A percentile compares a stretch with the other conserved stretches of the same genome.
Conservation (phyloP, 2,329 filamentous ascomycete species). For the Fusarium sp. region DNA sequence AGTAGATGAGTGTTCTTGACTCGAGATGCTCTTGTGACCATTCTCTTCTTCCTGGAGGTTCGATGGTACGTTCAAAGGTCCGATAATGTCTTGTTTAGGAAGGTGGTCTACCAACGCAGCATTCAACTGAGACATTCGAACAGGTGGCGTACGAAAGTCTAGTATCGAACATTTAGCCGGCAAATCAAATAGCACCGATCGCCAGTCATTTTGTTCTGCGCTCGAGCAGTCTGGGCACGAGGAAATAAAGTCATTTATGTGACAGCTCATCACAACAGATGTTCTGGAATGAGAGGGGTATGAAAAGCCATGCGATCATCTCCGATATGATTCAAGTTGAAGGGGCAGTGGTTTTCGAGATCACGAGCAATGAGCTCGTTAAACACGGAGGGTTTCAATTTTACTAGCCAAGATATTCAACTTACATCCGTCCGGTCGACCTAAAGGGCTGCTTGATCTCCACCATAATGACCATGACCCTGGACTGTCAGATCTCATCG, state of each 20-base stretch:
- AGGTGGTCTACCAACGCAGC: conserved; percentile 11
- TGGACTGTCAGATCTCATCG: too few relatives aligned
- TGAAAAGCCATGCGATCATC: not conserved
- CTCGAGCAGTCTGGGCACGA: not conserved
- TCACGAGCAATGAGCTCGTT: not conserved
- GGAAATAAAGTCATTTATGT: not conserved
- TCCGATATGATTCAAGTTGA: not conserved
- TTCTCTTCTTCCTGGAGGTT: not conserved
- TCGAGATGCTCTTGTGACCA: conserved; percentile 7
- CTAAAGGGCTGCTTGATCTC: not conserved
- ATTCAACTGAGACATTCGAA: conserved; percentile 8
- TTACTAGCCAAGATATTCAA: not conserved
- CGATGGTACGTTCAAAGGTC: conserved; percentile 9
- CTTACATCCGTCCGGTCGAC: too few relatives aligned
- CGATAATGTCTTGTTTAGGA: conserved; percentile 3
- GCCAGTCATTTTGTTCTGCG: not conserved
- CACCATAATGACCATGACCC: too few relatives aligned
- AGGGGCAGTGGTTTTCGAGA: fast-evolving
- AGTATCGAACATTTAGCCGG: not conserved
- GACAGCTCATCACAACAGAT: not conserved
- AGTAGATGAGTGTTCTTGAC: not conserved
- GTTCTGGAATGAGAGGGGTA: not conserved
- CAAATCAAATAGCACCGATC: conserved; percentile 3
- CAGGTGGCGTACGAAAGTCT: conserved; percentile 7
- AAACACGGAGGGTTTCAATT: not conserved